Base-by-base conservation (phyloP, 441 rosid species). In the Pelargonium australe region DNA sequence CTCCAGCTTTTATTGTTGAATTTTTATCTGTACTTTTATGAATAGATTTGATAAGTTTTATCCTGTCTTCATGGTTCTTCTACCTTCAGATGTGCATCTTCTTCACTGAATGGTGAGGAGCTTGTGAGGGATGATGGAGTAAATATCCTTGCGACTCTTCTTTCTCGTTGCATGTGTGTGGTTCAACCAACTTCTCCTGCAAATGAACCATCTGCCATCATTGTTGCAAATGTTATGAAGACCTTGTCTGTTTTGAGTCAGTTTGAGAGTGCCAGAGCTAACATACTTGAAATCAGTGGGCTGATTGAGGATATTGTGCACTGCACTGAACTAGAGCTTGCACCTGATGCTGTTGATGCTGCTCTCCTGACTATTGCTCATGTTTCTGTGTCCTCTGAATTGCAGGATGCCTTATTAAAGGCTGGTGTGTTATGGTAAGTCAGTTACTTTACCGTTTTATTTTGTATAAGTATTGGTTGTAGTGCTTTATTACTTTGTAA, bases 181-280 rank as follows among this genome's bases (percentile, higher is more conserved):
- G 98, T 96, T 80, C 99, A 91, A 81, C 96, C 97, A 75, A 88
- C 99, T 73, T 91, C 99, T 80, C 82, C 97, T 68, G 90, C 92
- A 66, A 81, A 78, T 72, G 99, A 96, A 83, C 91, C 96, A 68
- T 84, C 98, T 71, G 96, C 99, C 51, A 75, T 88, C 73, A 96
- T 96, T 73, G 97, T 93, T 58, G 91, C 97, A 72, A 91, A 93
- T 80, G 88, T 89, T 77, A 91, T 96, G 98, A 87, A 79, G 58
- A 91, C 97, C 57, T 90, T 91, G 77, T 76, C 93, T 72, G 96
- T 87, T 76, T 79, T 96, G 78, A 93, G 98, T 81, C 96, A 75
- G 81, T 96, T 96, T 85, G 97, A 88, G 82, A 85, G 89, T 80
- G 97, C 97, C 69, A 87, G 97, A 80, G 73, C 73, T 78, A 94